Conservation (phyloP, 192 early-diverging fungal genomes). For the Coemansia biformis region DNA sequence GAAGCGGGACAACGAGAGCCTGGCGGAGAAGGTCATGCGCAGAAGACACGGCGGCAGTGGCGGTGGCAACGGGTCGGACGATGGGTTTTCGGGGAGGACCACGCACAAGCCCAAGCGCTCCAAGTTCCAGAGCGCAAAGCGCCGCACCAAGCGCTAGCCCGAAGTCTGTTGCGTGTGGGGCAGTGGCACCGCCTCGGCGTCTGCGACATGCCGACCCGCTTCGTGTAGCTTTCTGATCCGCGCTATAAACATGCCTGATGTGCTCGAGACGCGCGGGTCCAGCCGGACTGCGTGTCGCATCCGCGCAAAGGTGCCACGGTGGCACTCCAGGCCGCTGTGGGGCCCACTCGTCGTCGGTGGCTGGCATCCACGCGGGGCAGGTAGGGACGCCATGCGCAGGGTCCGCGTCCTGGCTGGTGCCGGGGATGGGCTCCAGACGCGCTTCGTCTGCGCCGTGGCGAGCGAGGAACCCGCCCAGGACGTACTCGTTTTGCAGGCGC, state of each 20-base stretch:
- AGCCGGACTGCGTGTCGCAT: slow-evolving; percentile 33
- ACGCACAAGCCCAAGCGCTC: slow-evolving; percentile 15
- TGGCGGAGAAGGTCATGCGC: slow-evolving; percentile 34
- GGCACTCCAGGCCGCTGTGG: slow-evolving; percentile 1
- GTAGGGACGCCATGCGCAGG: too few species aligned
- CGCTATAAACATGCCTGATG: slow-evolving; percentile 64
- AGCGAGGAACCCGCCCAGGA: slow-evolving; percentile 73
- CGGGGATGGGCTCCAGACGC: slow-evolving; percentile 8
- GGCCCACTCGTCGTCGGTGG: slow-evolving; percentile 17
- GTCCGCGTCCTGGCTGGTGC: too few species aligned
- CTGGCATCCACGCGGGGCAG: not conserved
- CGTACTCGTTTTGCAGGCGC: slow-evolving; percentile 77
- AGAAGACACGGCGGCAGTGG: slow-evolving; percentile 23
- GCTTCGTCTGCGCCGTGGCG: slow-evolving; percentile 28
- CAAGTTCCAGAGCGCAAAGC: slow-evolving; percentile 36
- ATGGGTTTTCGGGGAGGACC: slow-evolving; percentile 6
- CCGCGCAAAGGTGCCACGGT: slow-evolving; percentile 8
- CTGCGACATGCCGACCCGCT: not conserved
- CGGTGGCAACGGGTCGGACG: slow-evolving; percentile 18
- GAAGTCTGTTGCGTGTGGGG: not conserved
- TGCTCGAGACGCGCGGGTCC: slow-evolving; percentile 36
- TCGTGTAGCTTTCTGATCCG: slow-evolving; percentile 60
- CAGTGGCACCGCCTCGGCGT: slow-evolving; percentile 6
- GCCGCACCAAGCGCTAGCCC: slow-evolving; percentile 20
- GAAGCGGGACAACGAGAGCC: slow-evolving; percentile 34